Conservation (phyloP, 345 rosid genomes). For the Boechera stricta region DNA sequence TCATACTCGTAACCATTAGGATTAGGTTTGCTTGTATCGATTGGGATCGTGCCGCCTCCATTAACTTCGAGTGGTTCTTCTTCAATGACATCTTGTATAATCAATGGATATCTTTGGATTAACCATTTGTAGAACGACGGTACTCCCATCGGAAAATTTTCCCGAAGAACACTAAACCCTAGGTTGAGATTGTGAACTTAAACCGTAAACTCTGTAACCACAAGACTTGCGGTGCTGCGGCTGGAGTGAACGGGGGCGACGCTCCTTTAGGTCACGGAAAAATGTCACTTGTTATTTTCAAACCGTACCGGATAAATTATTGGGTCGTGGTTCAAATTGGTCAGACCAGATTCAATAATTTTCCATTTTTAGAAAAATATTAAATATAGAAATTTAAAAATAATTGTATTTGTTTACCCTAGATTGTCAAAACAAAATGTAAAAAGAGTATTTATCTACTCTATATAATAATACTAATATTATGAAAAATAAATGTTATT, state of each 20-base stretch:
- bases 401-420: no score
- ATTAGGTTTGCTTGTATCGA: constrained; percentile 80
- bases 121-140: constrained; percentile 96
- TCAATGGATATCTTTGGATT: constrained; percentile 84
- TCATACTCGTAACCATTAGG: constrained; percentile 87
- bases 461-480: no score
- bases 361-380: no score
- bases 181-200: not conserved
- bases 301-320: not conserved
- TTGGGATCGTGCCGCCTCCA: constrained; percentile 71
- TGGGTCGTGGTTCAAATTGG: not conserved
- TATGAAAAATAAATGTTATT: no score
- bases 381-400: no score
- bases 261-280: not conserved
- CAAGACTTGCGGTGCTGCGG: not conserved
- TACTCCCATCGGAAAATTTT: constrained; percentile 66
- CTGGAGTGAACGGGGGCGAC: not conserved
- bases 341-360: no score
- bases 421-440: no score
- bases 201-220: not conserved
- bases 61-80: constrained; percentile 74
- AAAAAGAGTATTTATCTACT: no score
- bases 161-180: not conserved
- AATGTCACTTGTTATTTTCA: not conserved
- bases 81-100: constrained; percentile 80